These are phyloP conservation scores for Lactarius deliciosus DNA, from an alignment of 768 basidiomycete species.

Conservation along the genomic window DNA sequence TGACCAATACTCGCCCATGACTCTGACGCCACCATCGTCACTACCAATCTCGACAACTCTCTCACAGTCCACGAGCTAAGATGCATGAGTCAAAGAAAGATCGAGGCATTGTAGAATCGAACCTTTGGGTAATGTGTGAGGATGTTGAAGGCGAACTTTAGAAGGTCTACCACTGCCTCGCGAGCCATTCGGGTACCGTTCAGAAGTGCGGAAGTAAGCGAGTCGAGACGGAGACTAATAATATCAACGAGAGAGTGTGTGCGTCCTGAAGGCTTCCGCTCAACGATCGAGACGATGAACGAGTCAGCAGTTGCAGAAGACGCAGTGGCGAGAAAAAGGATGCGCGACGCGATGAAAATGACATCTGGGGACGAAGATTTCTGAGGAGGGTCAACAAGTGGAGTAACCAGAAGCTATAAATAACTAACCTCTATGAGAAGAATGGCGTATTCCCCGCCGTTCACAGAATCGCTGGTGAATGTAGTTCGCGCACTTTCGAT, in stretches of 20 bases:
- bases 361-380: constrained; percentile 60
- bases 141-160: constrained; percentile 85
- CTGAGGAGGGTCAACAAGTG: constrained; percentile 38
- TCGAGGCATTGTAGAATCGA: constrained; percentile 23
- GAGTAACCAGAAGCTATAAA: neutral
- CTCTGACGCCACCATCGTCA: constrained; percentile 37
- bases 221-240: constrained; percentile 59
- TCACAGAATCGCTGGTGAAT: constrained; percentile 57
- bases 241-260: constrained; percentile 58
- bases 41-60: constrained; percentile 20
- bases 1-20: constrained; percentile 77
- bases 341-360: constrained; percentile 72
- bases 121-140: constrained; percentile 82
- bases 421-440: constrained; percentile 57
- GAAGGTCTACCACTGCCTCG: constrained; percentile 77
- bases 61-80: constrained; percentile 26
- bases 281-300: constrained; percentile 59
- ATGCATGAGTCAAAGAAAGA: neutral
- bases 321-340: constrained; percentile 72
- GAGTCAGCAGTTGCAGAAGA: constrained; percentile 46
- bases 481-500: constrained; percentile 59
- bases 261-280: constrained; percentile 55
- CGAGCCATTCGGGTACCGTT: constrained; percentile 53
- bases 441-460: constrained; percentile 59
- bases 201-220: constrained; percentile 49